A percentile compares a stretch with the other conserved stretches of the same genome.
Evolutionary conservation across 1,284 basidiomycete species (phyloP).

Genomic region (Ustilago bromivora): DNA sequence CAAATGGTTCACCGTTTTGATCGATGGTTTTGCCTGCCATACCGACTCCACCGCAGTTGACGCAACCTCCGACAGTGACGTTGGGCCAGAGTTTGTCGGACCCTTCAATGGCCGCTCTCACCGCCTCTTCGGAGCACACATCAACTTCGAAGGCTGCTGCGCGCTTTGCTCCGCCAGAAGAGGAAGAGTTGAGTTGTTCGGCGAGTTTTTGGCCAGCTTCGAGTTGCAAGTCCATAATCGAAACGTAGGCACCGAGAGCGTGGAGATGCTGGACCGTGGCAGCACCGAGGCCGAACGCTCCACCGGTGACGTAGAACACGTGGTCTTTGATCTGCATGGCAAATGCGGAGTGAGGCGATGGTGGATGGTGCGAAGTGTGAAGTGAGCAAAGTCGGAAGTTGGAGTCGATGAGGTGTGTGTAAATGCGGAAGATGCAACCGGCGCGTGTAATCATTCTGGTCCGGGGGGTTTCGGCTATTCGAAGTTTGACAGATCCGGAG

Average conservation of each 20-base stretch:
- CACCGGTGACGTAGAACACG: constrained; percentile 64
- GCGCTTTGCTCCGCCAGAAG: constrained; percentile 12
- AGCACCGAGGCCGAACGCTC: constrained; percentile 65
- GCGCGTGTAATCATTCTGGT: background rate
- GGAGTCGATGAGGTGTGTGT: background rate
- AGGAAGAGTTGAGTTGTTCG: constrained; percentile 28
- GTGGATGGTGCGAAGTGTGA: background rate
- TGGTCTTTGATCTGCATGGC: constrained; percentile 60
- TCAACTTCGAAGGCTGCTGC: constrained; percentile 61
- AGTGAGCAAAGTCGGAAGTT: background rate
- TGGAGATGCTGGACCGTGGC: constrained; percentile 58
- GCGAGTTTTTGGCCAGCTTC: constrained; percentile 37
- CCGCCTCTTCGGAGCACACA: constrained; percentile 61
- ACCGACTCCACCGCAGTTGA: constrained; percentile 69
- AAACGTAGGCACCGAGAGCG: constrained; percentile 56
- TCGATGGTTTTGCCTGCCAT: constrained; percentile 69
- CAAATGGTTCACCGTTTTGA: constrained; percentile 65
- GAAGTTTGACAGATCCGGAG: background rate
- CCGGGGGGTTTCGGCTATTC: constrained; percentile 1
- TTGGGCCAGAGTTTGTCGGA: constrained; percentile 54
- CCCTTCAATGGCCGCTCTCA: constrained; percentile 54
- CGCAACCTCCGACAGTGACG: constrained; percentile 64
- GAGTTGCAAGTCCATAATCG: constrained; percentile 62
- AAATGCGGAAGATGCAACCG: constrained; percentile 2
- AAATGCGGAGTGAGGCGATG: background rate